A percentile compares a stretch with the other conserved stretches of the same genome.
Evolutionary conservation across 2,329 filamentous ascomycete genomes (phyloP).

Genomic region (Sordariomycetes sp.): DNA sequence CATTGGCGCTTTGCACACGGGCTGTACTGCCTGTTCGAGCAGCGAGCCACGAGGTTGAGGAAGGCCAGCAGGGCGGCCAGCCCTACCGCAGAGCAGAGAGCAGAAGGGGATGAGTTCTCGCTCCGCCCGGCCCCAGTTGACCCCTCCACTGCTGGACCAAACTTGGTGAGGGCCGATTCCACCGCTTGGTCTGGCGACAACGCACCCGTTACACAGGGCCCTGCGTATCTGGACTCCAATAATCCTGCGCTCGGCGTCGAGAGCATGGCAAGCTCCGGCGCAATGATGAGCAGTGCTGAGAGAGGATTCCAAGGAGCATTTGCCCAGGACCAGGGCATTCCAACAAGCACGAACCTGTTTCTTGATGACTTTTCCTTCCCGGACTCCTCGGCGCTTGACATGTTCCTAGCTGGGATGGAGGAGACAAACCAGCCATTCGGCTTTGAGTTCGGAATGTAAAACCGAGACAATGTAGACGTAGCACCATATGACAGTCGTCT

Average conservation of each 20-base stretch:
- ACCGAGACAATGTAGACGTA: no score
- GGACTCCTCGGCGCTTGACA: slow-evolving; percentile 16
- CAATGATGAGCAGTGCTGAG: no score
- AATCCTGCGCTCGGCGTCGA: slow-evolving; percentile 7
- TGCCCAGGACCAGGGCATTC: no score
- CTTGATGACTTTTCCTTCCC: slow-evolving; percentile 15
- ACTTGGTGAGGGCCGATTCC: no score
- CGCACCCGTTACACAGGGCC: no score
- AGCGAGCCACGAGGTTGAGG: slow-evolving; percentile 6
- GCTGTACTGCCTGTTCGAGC: slow-evolving; percentile 18
- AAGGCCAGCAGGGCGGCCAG: not conserved
- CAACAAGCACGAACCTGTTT: slow-evolving; percentile 7
- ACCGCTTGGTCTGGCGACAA: no score
- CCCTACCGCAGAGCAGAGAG: not conserved
- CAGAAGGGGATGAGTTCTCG: slow-evolving; percentile 8
- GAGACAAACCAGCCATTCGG: not conserved
- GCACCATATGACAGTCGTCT: no score
- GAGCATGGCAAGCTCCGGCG: no score
- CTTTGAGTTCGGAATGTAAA: not conserved
- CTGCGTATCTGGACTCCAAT: not conserved
- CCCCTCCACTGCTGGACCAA: not conserved
- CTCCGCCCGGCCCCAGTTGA: slow-evolving; percentile 9
- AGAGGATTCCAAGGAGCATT: no score
- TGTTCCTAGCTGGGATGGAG: slow-evolving; percentile 19
- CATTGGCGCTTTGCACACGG: slow-evolving; percentile 23